These are phyloP conservation scores for Ophiostoma novo-ulmi DNA, from an alignment of 2,329 filamentous ascomycete species.

Conservation along the genomic window DNA sequence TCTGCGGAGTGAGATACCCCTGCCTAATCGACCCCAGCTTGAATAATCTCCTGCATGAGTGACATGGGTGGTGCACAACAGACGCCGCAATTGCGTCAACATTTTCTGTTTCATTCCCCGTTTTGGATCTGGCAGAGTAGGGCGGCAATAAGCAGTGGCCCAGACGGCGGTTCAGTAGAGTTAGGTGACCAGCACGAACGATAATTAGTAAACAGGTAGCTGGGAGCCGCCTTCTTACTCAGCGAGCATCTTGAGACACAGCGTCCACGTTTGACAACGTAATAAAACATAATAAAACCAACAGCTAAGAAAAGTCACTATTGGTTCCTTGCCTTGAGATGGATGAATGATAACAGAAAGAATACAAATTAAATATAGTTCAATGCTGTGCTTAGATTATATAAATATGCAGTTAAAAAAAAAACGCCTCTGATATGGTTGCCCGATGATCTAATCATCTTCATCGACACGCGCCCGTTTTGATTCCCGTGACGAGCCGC, in stretches of 20 bases:
- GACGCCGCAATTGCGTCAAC: neutral
- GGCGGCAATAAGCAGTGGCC: neutral
- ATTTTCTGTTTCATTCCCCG: constrained; percentile 1
- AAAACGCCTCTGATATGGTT: neutral
- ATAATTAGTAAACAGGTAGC: neutral
- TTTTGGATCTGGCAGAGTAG: neutral
- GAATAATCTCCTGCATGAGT: neutral
- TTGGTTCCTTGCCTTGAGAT: neutral
- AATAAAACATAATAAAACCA: neutral
- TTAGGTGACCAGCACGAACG: neutral
- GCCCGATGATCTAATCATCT: constrained; percentile 36
- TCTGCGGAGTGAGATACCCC: neutral
- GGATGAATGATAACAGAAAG: neutral
- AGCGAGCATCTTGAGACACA: neutral
- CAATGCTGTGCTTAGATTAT: constrained; percentile 1
- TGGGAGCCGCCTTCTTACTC: neutral
- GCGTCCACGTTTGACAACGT: neutral
- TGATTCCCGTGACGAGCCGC: constrained; percentile 44
- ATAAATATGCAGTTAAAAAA: neutral
- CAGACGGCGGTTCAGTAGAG: neutral
- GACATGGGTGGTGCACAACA: constrained; percentile 1
- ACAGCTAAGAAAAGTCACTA: neutral
- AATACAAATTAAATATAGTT: neutral
- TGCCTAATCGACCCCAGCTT: neutral
- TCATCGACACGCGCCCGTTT: constrained; percentile 79